Conservation (phyloP, 2,329 filamentous ascomycete genomes). For the Zymoseptoria ardabiliae region DNA sequence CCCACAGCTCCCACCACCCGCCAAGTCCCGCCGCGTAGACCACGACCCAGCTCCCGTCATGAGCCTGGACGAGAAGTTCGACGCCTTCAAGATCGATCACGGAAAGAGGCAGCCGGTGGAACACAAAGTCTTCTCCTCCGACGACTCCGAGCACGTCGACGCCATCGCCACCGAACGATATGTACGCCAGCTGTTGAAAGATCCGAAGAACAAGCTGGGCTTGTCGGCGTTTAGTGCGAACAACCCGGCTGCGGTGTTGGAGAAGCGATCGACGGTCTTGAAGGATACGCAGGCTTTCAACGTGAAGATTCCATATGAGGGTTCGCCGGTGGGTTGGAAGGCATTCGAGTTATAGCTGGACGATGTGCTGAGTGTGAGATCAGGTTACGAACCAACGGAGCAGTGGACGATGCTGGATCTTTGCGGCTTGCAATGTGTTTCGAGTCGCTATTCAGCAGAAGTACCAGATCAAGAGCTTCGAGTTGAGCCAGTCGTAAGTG, state of each 20-base stretch:
- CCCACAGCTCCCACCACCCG: slow-evolving; percentile 10
- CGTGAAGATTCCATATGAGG: slow-evolving; percentile 72
- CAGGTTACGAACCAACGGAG: slow-evolving; percentile 72
- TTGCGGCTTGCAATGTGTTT: slow-evolving; percentile 86
- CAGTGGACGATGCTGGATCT: slow-evolving; percentile 84
- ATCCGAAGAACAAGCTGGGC: slow-evolving; percentile 58
- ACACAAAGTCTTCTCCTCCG: slow-evolving; percentile 14
- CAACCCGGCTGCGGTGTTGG: slow-evolving; percentile 59
- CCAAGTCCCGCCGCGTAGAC: slow-evolving; percentile 12
- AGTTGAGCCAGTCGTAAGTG: slow-evolving; percentile 63
- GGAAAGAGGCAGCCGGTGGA: slow-evolving; percentile 5
- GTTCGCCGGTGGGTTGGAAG: slow-evolving; percentile 45
- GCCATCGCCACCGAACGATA: slow-evolving; percentile 25
- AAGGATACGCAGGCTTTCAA: slow-evolving; percentile 76
- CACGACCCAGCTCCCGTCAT: slow-evolving; percentile 10
- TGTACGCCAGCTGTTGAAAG: slow-evolving; percentile 28
- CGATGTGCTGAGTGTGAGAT: not conserved
- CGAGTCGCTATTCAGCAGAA: slow-evolving; percentile 81
- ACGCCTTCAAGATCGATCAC: slow-evolving; percentile 26
- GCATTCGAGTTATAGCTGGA: not conserved
- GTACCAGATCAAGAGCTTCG: slow-evolving; percentile 68
- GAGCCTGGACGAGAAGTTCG: slow-evolving; percentile 30
- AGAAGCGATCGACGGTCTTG: slow-evolving; percentile 55
- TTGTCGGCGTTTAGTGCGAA: slow-evolving; percentile 64
- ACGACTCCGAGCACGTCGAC: slow-evolving; percentile 24